A percentile compares a stretch with the other conserved stretches of the same genome.
phyloP scores from a whole-genome alignment of 1,284 basidiomycete species.

The Ceratobasidium sp. region DNA sequence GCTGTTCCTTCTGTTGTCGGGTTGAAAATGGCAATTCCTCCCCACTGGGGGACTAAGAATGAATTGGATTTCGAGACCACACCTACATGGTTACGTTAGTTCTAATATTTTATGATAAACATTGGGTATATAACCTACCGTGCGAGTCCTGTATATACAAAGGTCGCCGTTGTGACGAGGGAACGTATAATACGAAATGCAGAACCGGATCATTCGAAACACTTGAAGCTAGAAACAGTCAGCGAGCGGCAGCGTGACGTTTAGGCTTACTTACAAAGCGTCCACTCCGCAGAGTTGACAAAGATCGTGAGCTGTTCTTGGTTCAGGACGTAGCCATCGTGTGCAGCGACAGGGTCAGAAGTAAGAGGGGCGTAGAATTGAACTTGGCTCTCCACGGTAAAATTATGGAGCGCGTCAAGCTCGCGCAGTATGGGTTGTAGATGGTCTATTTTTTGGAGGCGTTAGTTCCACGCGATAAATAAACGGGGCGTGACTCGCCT shows the following conservation, averaged over 20 bases:
- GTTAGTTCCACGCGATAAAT: too few relatives aligned
- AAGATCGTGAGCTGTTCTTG: slow-evolving; percentile 88
- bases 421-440: slow-evolving; percentile 69
- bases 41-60: slow-evolving; percentile 94
- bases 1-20: slow-evolving; percentile 52
- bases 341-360: slow-evolving; percentile 65
- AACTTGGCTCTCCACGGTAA: slow-evolving; percentile 92
- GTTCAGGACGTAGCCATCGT: slow-evolving; percentile 64
- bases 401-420: slow-evolving; percentile 79
- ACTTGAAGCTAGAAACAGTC: slow-evolving; percentile 65
- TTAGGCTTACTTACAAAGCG: slow-evolving; percentile 69
- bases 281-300: slow-evolving; percentile 96
- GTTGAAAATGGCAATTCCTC: slow-evolving; percentile 86
- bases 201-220: slow-evolving; percentile 90
- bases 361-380: slow-evolving; percentile 91
- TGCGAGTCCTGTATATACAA: slow-evolving; percentile 68
- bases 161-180: slow-evolving; percentile 72
- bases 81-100: slow-evolving; percentile 49
- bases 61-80: slow-evolving; percentile 60
- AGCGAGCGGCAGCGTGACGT: slow-evolving; percentile 14
- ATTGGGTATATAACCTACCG: slow-evolving; percentile 58
- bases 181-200: slow-evolving; percentile 91
- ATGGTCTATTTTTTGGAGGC: too few relatives aligned
- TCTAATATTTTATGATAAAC: too few relatives aligned
- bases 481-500: slow-evolving; percentile 62